phyloP scores from a whole-genome alignment of 768 basidiomycete species.

The Mycena rebaudengoi region DNA sequence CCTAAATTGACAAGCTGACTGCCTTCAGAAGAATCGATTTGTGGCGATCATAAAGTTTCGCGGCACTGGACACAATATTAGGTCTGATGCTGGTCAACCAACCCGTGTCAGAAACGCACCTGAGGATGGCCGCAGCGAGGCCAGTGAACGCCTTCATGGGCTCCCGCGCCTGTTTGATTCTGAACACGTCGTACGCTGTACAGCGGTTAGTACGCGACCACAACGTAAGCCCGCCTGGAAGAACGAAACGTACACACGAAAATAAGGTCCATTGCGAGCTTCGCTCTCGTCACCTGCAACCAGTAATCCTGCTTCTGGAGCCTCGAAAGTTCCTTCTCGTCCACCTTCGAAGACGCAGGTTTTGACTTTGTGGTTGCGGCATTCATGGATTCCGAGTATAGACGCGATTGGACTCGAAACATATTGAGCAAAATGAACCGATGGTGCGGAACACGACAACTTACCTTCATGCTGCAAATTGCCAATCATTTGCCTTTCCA shows the following conservation, averaged over 20 bases:
- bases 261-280: conserved; percentile 84
- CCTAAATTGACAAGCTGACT: conserved; percentile 30
- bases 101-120: conserved; percentile 54
- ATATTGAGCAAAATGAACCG: conserved; percentile 15
- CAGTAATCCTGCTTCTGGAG: conserved; percentile 80
- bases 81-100: conserved; percentile 14
- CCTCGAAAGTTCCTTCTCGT: conserved; percentile 74
- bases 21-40: conserved; percentile 67
- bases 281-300: conserved; percentile 73
- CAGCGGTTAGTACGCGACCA: conserved; percentile 11
- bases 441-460: conserved; percentile 14
- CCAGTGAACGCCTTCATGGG: conserved; percentile 73
- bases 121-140: conserved; percentile 73
- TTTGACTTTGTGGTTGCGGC: conserved; percentile 76
- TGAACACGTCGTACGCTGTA: conserved; percentile 83
- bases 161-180: conserved; percentile 66
- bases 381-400: conserved; percentile 78
- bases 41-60: conserved; percentile 81
- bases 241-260: conserved; percentile 76
- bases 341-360: conserved; percentile 62
- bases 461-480: conserved; percentile 71
- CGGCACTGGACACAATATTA: conserved; percentile 53
- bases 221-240: conserved; percentile 11
- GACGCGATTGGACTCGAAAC: conserved; percentile 69
- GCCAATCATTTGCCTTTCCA: conserved; percentile 77